These are phyloP conservation scores for Dentipellis fragilis DNA, from an alignment of 768 basidiomycete species.

Conservation along the genomic window DNA sequence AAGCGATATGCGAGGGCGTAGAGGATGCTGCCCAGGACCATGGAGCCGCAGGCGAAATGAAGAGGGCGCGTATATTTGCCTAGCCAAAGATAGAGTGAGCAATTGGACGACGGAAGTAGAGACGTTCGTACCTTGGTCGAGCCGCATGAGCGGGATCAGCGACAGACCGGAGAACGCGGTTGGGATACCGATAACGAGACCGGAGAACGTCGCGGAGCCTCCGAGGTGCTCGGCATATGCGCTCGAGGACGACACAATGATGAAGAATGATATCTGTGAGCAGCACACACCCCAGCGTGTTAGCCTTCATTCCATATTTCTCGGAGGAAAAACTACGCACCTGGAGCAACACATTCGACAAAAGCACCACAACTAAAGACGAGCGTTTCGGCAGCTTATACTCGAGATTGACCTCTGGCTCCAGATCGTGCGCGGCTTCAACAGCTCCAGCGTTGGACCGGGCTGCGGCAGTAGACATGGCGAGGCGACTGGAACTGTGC, in stretches of 20 bases:
- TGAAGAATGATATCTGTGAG: slow-evolving; percentile 53
- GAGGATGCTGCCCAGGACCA: slow-evolving; percentile 45
- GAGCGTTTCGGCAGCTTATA: slow-evolving; percentile 37
- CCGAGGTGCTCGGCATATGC: slow-evolving; percentile 53
- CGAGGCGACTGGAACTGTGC: too few relatives aligned
- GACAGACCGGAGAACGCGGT: slow-evolving; percentile 49
- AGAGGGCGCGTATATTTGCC: slow-evolving; percentile 47
- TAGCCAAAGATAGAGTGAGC: slow-evolving; percentile 15
- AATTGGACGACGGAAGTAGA: neutral
- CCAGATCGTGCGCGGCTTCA: too few relatives aligned
- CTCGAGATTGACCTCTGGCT: slow-evolving; percentile 15
- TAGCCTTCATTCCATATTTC: neutral
- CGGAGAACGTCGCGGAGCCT: slow-evolving; percentile 59
- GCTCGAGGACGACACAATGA: slow-evolving; percentile 57
- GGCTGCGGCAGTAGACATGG: too few relatives aligned
- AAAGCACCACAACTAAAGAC: slow-evolving; percentile 35
- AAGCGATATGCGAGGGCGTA: slow-evolving; percentile 53
- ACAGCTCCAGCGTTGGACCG: too few relatives aligned
- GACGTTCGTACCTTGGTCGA: slow-evolving; percentile 40
- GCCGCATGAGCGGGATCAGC: slow-evolving; percentile 43
- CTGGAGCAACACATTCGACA: slow-evolving; percentile 35
- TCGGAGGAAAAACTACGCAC: slow-evolving; percentile 19
- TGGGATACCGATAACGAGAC: slow-evolving; percentile 59
- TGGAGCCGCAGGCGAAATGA: slow-evolving; percentile 40
- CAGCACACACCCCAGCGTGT: neutral